Percentiles rank a stretch among this genome's conserved stretches.
These are phyloP conservation scores for Beauveria medogensis DNA, from an alignment of 2,329 filamentous ascomycete genomes.

Conservation along the genomic window DNA sequence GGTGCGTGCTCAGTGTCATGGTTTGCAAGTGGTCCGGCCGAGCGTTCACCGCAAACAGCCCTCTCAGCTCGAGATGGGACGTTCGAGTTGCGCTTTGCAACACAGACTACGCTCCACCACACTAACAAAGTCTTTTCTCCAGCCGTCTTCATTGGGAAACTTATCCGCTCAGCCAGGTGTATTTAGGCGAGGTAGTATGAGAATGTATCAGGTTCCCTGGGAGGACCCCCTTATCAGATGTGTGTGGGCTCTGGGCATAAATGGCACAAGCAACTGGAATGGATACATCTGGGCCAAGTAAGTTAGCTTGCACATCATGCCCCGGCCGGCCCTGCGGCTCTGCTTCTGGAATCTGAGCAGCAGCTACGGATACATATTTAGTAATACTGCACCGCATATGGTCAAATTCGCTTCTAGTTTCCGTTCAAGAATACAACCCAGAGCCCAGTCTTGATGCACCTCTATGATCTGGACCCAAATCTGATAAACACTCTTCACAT, in stretches of 20 bases:
- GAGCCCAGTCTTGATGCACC: background rate
- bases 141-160: background rate
- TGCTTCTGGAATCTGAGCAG: background rate
- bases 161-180: background rate
- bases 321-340: background rate
- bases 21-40: background rate
- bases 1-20: background rate
- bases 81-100: background rate
- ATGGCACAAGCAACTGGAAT: background rate
- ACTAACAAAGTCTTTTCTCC: background rate
- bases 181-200: background rate
- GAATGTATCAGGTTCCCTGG: background rate
- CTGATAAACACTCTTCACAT: background rate
- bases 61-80: background rate
- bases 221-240: background rate
- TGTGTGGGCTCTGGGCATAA: background rate
- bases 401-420: background rate
- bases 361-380: background rate
- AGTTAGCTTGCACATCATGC: background rate
- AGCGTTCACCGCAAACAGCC: background rate
- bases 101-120: constrained; percentile 1
- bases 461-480: background rate
- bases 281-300: background rate
- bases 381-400: background rate
- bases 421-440: background rate